Base-by-base conservation (phyloP, 768 basidiomycete genomes). In the Leccinum imitatum region DNA sequence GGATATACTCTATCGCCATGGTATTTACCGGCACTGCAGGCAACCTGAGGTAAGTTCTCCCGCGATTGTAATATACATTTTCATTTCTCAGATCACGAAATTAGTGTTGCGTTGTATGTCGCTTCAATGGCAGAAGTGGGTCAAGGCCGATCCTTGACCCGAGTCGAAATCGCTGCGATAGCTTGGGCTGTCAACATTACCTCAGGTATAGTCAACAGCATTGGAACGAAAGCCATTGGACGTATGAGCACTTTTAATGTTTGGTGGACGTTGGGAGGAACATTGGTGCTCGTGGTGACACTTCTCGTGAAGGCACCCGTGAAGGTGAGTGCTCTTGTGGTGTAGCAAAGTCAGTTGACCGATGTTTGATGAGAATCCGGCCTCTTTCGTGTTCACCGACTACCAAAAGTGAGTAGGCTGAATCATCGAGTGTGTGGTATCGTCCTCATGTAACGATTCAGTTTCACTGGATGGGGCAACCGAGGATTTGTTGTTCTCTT, bases 201-300 rank as follows among this genome's bases (percentile, higher is more conserved):
- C 6, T 84, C 81, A 14, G 84, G 84, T 0, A 69, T 83, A 51
- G 71, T 85, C 59, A 85, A 85, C 65, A 84, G 80, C 2, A 64
- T 82, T 19, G 84, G 84, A 2, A 84, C 84, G 23, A 82, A 81
- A 61, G 83, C 80, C 4, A 82, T 85, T 31, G 83, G 82, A 1
- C 74, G 77, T 3, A 80, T 84, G 80, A 83, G 83, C 60, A 70
- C 77, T 15, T 80, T 84, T 69, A 82, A 80, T 60, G 73, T 85
- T 27, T 85, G 83, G 83, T 85, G 83, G 84, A 86, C 83, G 13
- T 72, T 85, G 1, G 82, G 82, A 27, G 84, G 83, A 14, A 85
- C 84, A 0, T 69, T 84, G 19, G 80, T 84, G 31, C 75, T 85
- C n/a, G 81, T 83, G 9, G 78, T 84, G 54, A 78, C 83, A 1